Base-by-base conservation (phyloP, 2,329 filamentous ascomycete genomes). In the Diaporthe helianthi region DNA sequence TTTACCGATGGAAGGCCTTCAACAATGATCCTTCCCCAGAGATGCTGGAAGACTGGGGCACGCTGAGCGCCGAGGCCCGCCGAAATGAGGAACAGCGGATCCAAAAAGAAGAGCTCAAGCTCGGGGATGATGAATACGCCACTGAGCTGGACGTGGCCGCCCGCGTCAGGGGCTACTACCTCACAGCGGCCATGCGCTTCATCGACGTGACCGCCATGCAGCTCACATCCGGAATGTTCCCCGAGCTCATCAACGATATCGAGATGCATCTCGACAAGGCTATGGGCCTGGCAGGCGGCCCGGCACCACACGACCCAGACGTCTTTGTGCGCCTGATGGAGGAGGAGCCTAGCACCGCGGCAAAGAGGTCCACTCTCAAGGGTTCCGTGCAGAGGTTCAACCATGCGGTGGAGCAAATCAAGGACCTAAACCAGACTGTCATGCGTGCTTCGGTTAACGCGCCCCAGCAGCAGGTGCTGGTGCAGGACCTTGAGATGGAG, bases 161-260 rank as follows among this genome's bases (percentile, higher is more conserved):
- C 0, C 88, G 88, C 4, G 84, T 92, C 53, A 82, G 90, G 0
- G 90, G 86, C 0, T 94, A 93, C 76, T 94, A 94, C 75, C 83
- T 87, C 55, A 85, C 90, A 5, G 90, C 92, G 0, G 86, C 88
- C 0, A 80, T 84, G 41, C 85, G 91, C 1, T 91, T 93, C 73
- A 83, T 88, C 0, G 91, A 94, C 67, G 77, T 79, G 2, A 80
- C 83, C 8, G 79, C 82, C 1, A 80, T 86, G 29, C 80, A 83
- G 58, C 77, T 87, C 66, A 80, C 83, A 13, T 84, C 83, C 12
- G 82, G 83, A 4, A 80, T 86, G 75, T 80, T 87, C 7, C 84
- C 85, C 0, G 76, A 79, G 3, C 80, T 86, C 8, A 78, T 81
- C 10, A 70, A 74, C 2, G 73, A 79, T 9, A 79, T 86, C 4